Conservation (phyloP, 108 stramenopile species). For the Pseudonitzschia delicatissima region DNA sequence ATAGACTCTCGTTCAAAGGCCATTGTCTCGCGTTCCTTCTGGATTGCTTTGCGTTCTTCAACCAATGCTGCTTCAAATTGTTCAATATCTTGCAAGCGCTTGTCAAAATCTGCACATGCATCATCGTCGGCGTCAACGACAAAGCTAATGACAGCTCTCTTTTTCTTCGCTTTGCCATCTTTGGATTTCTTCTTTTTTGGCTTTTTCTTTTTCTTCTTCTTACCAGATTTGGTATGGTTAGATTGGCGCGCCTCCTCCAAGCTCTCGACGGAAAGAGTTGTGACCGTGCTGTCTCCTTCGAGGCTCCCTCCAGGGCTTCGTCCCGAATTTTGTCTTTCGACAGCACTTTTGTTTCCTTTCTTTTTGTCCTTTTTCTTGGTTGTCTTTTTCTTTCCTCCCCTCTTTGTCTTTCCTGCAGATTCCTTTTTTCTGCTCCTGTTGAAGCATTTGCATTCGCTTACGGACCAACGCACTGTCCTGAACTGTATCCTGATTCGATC, state of each 20-base stretch:
- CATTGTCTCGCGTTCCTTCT: slow-evolving; percentile 10
- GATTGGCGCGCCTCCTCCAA: neutral
- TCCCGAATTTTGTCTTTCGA: neutral
- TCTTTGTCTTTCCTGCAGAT: neutral
- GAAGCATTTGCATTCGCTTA: neutral
- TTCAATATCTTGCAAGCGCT: slow-evolving; percentile 10
- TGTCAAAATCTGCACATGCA: neutral
- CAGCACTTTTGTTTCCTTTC: neutral
- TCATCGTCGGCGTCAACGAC: neutral
- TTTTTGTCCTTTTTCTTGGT: neutral
- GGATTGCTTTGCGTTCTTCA: neutral
- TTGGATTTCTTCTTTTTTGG: slow-evolving; percentile 2
- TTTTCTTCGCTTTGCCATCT: neutral
- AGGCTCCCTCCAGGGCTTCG: neutral
- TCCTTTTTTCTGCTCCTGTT: neutral
- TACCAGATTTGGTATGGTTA: neutral
- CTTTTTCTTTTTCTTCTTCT: slow-evolving; percentile 8
- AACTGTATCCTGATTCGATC: neutral
- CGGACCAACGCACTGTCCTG: neutral
- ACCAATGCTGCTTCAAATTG: neutral
- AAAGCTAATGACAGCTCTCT: neutral
- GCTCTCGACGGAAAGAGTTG: neutral
- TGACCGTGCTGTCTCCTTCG: neutral
- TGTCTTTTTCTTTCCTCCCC: neutral
- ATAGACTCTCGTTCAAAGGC: slow-evolving; percentile 17